phyloP scores from a whole-genome alignment of 2,329 filamentous ascomycete species.

The Fusarium continuum region DNA sequence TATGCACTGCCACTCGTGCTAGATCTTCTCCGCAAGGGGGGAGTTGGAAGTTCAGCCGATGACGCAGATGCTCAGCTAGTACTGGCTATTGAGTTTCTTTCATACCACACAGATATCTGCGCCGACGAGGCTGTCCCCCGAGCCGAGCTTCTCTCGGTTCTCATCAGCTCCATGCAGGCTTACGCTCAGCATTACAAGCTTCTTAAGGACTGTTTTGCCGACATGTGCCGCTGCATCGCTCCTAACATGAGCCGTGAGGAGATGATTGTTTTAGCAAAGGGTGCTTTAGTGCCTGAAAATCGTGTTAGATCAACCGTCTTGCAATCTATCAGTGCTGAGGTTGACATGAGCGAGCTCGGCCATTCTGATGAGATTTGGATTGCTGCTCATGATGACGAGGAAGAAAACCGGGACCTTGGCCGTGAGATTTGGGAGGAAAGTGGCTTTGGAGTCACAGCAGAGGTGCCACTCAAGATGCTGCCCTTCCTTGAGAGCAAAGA shows the following conservation, averaged over 20 bases:
- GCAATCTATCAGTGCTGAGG: slow-evolving; percentile 88
- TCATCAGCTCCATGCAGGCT: slow-evolving; percentile 85
- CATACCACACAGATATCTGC: slow-evolving; percentile 86
- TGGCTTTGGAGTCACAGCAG: slow-evolving; percentile 73
- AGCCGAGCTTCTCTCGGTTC: slow-evolving; percentile 72
- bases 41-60: slow-evolving; percentile 76
- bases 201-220: slow-evolving; percentile 89
- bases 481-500: slow-evolving; percentile 84
- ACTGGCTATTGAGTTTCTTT: slow-evolving; percentile 85
- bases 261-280: slow-evolving; percentile 78
- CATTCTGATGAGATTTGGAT: slow-evolving; percentile 95
- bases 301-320: slow-evolving; percentile 85
- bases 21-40: slow-evolving; percentile 79
- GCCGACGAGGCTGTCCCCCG: slow-evolving; percentile 80
- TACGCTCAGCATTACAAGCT: slow-evolving; percentile 95
- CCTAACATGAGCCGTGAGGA: slow-evolving; percentile 80
- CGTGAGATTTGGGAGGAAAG: slow-evolving; percentile 96
- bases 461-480: slow-evolving; percentile 73
- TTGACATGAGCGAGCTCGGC: slow-evolving; percentile 87
- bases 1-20: slow-evolving; percentile 88
- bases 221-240: slow-evolving; percentile 85
- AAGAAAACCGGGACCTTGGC: slow-evolving; percentile 85
- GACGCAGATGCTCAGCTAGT: slow-evolving; percentile 90
- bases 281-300: slow-evolving; percentile 79
- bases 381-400: slow-evolving; percentile 87